Evolutionary conservation across 257 asterid genomes (phyloP), one percentile per base, ranked within the genome.

Genomic region (Ajuga chamaepitys): DNA sequence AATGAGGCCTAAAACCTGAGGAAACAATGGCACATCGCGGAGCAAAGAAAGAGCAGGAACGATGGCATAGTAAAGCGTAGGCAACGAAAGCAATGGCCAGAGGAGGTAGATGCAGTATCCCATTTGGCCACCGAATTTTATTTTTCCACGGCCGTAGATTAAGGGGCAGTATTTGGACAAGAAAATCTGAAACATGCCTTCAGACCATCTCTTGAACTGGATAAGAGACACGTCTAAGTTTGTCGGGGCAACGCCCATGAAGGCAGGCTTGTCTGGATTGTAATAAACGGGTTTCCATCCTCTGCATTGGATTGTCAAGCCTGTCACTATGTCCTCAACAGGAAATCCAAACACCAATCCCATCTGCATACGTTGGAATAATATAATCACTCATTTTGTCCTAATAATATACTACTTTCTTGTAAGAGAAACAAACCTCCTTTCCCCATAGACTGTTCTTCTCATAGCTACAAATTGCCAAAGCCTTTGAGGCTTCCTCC

Each of bases 271-370:
- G 7, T 26, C 61, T 11, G 97, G 98, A 42, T 83, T 68, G 75
- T 80, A 82, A 35, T 76, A 85, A 25, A 89, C 75, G 0, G 98
- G 79, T 47, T 65, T 87, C 98, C 97, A 89, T 74, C 98, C 98
- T 47, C 87, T 78, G 81, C 95, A 87, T 40, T 86, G 98, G 73
- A 87, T 92, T 11, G 83, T 41, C 62, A 92, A 68, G 20, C 98
- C 98, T 4, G 97, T 89, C 14, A 89, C 79, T 35, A 92, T 75
- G 73, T 89, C 98, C 75, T 92, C 97, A 2, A 82, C 97, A 3
- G 90, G 74, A 76, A 65, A 84, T 61, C 98, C 98, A 51, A 89
- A 89, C 64, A 87, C 80, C 74, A 92, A 59, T 9, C 98, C 97
- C 85, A 87, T 82, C 97, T 88, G 82, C 58, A 63, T 52, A 41